Evolutionary conservation across 192 early-diverging fungal species (phyloP).

Genomic region (Umbelopsis sp.): DNA sequence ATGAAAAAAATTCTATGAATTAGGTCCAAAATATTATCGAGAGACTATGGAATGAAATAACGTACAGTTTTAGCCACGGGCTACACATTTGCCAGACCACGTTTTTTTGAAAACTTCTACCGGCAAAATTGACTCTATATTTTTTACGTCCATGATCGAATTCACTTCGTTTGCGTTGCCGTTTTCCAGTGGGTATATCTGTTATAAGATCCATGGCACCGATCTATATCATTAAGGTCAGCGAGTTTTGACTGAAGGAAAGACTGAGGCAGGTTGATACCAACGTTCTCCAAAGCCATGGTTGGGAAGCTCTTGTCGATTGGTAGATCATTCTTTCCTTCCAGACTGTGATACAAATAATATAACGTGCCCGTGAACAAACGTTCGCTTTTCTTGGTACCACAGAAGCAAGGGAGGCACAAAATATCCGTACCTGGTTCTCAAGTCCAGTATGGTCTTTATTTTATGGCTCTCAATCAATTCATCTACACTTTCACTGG

Average conservation of each 20-base stretch:
- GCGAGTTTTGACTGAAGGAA: not conserved
- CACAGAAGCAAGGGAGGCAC: not conserved
- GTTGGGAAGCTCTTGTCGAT: conserved; percentile 34
- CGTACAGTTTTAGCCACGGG: conserved; percentile 28
- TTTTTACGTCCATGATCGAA: conserved; percentile 20
- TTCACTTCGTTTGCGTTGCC: conserved; percentile 10
- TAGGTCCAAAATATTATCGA: not conserved
- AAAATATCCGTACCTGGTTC: conserved; percentile 19
- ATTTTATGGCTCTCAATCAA: conserved; percentile 21
- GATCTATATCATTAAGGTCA: not conserved
- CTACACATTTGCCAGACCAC: conserved; percentile 19
- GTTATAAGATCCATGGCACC: not conserved
- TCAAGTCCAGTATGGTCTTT: conserved; percentile 27
- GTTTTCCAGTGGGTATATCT: not conserved
- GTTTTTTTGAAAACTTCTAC: conserved; percentile 19
- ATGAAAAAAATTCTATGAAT: not conserved
- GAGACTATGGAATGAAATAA: not conserved
- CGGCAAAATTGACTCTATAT: conserved; percentile 30
- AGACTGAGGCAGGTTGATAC: not conserved
- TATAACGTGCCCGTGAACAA: not conserved
- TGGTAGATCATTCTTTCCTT: conserved; percentile 19
- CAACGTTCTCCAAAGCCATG: conserved; percentile 25
- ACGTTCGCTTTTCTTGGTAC: not conserved
- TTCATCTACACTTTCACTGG: not conserved
- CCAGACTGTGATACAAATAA: conserved; percentile 11